Base-by-base conservation (phyloP, 805 yeast genomes). In the Wickerhamiella azyma region DNA sequence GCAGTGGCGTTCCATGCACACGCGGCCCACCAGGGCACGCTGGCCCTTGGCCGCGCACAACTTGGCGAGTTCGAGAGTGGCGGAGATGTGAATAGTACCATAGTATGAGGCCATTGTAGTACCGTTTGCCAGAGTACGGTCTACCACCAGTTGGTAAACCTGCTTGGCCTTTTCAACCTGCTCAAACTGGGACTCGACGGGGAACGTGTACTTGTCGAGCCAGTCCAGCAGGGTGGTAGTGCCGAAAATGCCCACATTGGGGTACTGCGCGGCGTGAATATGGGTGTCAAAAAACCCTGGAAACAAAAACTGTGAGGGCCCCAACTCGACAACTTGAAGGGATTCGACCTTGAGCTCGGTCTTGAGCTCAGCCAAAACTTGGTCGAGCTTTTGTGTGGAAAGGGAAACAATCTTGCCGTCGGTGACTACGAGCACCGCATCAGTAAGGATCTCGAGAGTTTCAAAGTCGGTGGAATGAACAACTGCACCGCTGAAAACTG, bases 101-200 rank as follows among this genome's bases (percentile, higher is more conserved):
- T 78, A 92, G 65, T 92, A 92, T 0, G 94, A 72, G 0, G 94
- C 94, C 47, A 89, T 78, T 1, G 98, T 92, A 0, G 97, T 92
- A 17, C 98, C 98, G 58, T 78, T 70, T 2, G 60, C 56, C 51
- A 92, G 65, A 0, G 96, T 84, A 47, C 81, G 75, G 3, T 64
- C 55, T n/a, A 92, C 75, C 5, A 81, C 82, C 53, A 71, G 73
- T 11, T 70, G 53, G 60, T 89, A 92, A 1, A 88, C 78, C 6
- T 67, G 59, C 10, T 63, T 52, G 0, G 95, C 96, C 39, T 70
- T 59, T 0, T 60, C 55, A 18, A 72, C 53, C 51, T 80, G 75
- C 16, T 63, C 65, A 50, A 85, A 72, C 3, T 82, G 70, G 7
- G 82, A 67, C 62, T 92, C 98, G 47, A 88, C 62, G 1, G 96